A percentile compares a stretch with the other conserved stretches of the same genome.
phyloP scores from a whole-genome alignment of 108 stramenopile genomes.

The Phaeodactylum tricornutum region DNA sequence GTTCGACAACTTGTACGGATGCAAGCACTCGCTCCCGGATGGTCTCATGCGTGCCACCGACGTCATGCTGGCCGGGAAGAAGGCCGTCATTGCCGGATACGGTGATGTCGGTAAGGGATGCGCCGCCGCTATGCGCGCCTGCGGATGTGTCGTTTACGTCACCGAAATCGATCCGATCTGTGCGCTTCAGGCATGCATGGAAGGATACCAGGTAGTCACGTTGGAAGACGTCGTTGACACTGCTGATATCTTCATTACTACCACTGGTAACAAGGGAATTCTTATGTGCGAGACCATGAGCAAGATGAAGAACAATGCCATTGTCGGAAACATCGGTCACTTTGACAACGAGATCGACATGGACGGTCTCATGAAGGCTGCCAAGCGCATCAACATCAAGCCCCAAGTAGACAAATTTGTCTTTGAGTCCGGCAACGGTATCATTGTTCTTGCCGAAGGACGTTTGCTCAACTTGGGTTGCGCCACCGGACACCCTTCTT shows the following conservation, averaged over 20 bases:
- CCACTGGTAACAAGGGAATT: conserved; percentile 99
- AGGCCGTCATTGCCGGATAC: conserved; percentile 99
- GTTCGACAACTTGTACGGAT: conserved; percentile 99
- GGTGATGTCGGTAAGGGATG: conserved; percentile 99
- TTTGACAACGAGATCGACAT: conserved; percentile 99
- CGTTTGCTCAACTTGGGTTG: conserved; percentile 99
- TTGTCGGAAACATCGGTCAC: conserved; percentile 99
- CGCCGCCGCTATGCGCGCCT: conserved; percentile 97
- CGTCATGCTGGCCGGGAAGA: conserved; percentile 99
- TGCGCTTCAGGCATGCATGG: conserved; percentile 99
- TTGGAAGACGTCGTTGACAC: conserved; percentile 75
- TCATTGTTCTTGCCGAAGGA: conserved; percentile 98
- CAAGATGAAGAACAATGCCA: conserved; percentile 99
- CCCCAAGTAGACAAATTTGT: conserved; percentile 99
- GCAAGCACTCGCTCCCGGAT: conserved; percentile 99
- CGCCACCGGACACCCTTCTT: conserved; percentile 99
- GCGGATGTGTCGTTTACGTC: conserved; percentile 95
- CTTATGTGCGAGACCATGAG: conserved; percentile 90
- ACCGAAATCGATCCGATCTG: conserved; percentile 99
- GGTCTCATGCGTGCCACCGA: conserved; percentile 99
- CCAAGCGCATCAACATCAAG: conserved; percentile 98
- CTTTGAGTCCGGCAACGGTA: conserved; percentile 82
- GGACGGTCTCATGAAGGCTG: conserved; percentile 84
- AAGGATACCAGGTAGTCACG: conserved; percentile 95
- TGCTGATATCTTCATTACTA: conserved; percentile 99